phyloP scores from a whole-genome alignment of 2,329 filamentous ascomycete genomes.

The Colletotrichum limetticola region DNA sequence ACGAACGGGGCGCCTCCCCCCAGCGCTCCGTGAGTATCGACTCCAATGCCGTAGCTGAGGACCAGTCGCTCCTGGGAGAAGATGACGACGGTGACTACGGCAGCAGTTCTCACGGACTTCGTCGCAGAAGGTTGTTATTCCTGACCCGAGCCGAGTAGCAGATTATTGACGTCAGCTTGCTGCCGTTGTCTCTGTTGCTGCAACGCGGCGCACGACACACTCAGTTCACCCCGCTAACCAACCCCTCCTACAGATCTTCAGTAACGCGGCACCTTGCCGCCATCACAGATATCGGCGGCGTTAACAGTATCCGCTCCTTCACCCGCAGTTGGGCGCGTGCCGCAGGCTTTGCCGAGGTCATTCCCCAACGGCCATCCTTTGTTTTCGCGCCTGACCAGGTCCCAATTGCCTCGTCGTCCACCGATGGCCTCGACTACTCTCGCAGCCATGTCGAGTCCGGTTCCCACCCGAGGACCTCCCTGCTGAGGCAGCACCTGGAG shows the following conservation, averaged over 20 bases:
- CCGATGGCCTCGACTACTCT: constrained; percentile 51
- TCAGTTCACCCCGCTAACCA: constrained; percentile 8
- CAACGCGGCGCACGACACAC: not conserved
- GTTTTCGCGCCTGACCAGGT: constrained; percentile 69
- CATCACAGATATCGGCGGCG: constrained; percentile 81
- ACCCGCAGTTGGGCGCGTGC: constrained; percentile 92
- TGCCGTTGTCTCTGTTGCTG: constrained; percentile 42
- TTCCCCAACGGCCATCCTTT: constrained; percentile 82
- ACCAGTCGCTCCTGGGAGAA: constrained; percentile 57
- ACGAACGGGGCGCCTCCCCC: constrained; percentile 54
- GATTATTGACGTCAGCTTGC: not conserved
- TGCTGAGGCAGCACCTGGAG: constrained; percentile 65
- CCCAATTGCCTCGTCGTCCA: constrained; percentile 49
- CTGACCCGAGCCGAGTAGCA: not conserved
- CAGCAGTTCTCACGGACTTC: constrained; percentile 36
- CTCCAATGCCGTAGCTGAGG: constrained; percentile 55
- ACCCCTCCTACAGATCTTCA: constrained; percentile 61
- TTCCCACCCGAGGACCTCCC: constrained; percentile 49
- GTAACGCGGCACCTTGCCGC: constrained; percentile 66
- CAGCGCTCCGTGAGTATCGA: constrained; percentile 52
- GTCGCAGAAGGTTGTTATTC: constrained; percentile 49
- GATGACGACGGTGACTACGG: constrained; percentile 47
- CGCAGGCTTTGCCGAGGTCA: constrained; percentile 87
- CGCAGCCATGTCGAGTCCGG: constrained; percentile 52
- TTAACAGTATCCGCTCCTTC: constrained; percentile 95